Evolutionary conservation across 192 early-diverging fungal genomes (phyloP).

Genomic region (Coemansia sp.): DNA sequence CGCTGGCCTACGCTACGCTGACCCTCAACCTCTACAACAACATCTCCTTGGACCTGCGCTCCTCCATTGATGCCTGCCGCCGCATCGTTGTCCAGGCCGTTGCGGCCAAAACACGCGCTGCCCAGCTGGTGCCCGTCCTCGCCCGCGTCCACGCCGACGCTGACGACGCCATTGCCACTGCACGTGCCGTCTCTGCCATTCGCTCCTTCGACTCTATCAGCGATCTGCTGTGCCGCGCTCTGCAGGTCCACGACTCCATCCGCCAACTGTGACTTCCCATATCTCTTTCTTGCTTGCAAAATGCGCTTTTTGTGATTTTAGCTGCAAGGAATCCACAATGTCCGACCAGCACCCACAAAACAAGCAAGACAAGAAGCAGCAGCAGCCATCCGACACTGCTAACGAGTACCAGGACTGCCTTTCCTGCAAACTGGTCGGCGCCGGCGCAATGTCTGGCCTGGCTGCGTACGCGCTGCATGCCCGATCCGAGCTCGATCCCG

Average conservation of each 20-base stretch:
- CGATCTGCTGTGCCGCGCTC: conserved; percentile 44
- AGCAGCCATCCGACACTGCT: not conserved
- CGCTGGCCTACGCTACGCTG: conserved; percentile 46
- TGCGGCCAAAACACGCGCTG: conserved; percentile 22
- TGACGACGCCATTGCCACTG: conserved; percentile 31
- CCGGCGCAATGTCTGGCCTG: conserved; percentile 31
- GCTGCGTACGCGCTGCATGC: conserved; percentile 24
- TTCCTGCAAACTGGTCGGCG: conserved; percentile 39
- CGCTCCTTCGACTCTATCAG: conserved; percentile 36
- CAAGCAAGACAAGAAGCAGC: not conserved
- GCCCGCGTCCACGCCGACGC: conserved; percentile 38
- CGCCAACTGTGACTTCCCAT: too few species aligned
- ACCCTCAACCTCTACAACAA: conserved; percentile 54
- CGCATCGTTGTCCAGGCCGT: conserved; percentile 42
- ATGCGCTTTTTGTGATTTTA: too few species aligned
- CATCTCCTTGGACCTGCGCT: conserved; percentile 41
- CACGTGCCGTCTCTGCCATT: conserved; percentile 16
- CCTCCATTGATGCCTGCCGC: conserved; percentile 35
- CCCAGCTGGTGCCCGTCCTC: conserved; percentile 30
- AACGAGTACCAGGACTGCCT: conserved; percentile 36
- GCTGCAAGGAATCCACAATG: too few species aligned
- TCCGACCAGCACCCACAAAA: too few species aligned
- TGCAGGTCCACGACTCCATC: conserved; percentile 46
- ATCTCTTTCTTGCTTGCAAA: too few species aligned
- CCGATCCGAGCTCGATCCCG: conserved; percentile 24